Conservation (phyloP, 2,329 filamentous ascomycete genomes). For the Talaromyces verruculosus region DNA sequence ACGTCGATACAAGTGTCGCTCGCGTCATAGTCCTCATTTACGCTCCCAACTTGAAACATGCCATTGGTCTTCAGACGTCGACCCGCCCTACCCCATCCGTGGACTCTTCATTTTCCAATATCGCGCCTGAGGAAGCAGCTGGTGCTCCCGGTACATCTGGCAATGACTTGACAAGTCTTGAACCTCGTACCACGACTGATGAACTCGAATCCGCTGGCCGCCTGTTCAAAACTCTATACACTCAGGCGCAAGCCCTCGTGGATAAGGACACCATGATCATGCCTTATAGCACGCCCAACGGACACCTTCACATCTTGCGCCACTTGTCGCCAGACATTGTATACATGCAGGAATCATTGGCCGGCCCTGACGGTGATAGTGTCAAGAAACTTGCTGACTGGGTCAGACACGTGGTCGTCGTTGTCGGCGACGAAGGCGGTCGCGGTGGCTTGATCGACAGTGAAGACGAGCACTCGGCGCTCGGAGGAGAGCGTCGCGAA, state of each 20-base stretch:
- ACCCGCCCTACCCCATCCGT: constrained; percentile 62
- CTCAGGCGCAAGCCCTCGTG: constrained; percentile 74
- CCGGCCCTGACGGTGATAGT: constrained; percentile 70
- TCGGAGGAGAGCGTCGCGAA: constrained; percentile 38
- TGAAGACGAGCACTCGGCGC: constrained; percentile 55
- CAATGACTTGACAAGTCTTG: constrained; percentile 53
- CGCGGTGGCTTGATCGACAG: constrained; percentile 79
- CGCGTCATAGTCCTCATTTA: constrained; percentile 90
- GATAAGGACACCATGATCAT: constrained; percentile 84
- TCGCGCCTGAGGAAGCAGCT: constrained; percentile 67
- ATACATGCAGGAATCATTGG: constrained; percentile 82
- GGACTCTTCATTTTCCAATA: constrained; percentile 84
- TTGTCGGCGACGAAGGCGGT: constrained; percentile 58
- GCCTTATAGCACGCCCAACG: constrained; percentile 79
- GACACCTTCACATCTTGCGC: constrained; percentile 81
- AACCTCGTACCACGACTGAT: constrained; percentile 48
- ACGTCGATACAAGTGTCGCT: constrained; percentile 69
- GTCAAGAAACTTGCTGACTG: constrained; percentile 66
- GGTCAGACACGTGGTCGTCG: constrained; percentile 61
- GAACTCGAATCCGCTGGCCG: constrained; percentile 53
- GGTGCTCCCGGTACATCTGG: constrained; percentile 44
- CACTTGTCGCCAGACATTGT: constrained; percentile 82
- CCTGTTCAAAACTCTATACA: constrained; percentile 75
- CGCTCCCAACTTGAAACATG: constrained; percentile 73
- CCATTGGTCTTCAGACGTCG: constrained; percentile 36